Conservation (phyloP, 2,329 filamentous ascomycete species). For the Cercospora sojina region DNA sequence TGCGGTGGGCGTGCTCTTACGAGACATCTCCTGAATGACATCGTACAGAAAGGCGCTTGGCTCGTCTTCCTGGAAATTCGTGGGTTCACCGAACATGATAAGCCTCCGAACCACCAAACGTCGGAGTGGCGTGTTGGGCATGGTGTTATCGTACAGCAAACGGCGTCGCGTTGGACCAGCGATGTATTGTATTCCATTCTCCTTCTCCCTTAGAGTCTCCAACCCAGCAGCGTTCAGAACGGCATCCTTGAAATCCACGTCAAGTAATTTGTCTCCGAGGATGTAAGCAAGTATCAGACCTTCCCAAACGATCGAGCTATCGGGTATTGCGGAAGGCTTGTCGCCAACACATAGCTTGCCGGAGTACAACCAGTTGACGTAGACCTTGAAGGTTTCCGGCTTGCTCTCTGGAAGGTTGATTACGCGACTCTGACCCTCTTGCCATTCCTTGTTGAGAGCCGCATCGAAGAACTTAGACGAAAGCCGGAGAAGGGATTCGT, state of each 20-base stretch:
- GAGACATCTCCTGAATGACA: not conserved
- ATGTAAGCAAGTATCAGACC: too few relatives aligned
- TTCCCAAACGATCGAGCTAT: too few relatives aligned
- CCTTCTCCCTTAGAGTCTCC: too few relatives aligned
- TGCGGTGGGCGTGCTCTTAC: not conserved
- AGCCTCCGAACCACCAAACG: not conserved
- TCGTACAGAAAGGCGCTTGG: not conserved
- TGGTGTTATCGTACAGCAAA: not conserved
- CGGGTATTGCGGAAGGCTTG: too few relatives aligned
- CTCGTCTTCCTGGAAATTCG: not conserved
- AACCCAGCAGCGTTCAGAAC: conserved; percentile 12
- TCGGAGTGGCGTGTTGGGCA: not conserved
- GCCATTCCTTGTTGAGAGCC: conserved; percentile 8
- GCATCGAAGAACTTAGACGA: conserved; percentile 5
- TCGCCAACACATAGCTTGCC: not conserved
- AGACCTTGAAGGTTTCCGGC: not conserved
- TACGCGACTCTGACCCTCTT: not conserved
- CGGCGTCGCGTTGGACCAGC: too few relatives aligned
- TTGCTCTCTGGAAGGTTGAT: not conserved
- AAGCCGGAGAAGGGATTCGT: not conserved
- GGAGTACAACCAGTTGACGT: not conserved
- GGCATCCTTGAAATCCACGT: conserved; percentile 18
- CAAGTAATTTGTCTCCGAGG: conserved; percentile 16
- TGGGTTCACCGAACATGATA: not conserved
- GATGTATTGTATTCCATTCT: too few relatives aligned